Base-by-base conservation (phyloP, 768 basidiomycete species). In the Mycena galericulata region DNA sequence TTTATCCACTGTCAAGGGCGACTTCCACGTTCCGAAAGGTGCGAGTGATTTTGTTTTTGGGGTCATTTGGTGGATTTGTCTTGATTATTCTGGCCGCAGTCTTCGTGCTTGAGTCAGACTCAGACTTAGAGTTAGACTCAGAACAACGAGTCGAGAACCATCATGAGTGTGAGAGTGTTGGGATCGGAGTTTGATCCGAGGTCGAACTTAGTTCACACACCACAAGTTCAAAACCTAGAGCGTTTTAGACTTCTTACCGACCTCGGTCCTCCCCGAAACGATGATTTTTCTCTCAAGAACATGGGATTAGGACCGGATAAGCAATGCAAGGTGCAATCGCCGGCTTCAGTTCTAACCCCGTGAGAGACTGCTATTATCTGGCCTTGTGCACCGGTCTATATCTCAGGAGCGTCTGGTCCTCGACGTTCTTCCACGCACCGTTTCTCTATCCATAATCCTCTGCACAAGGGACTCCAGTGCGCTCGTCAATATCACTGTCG, bases 1-100 rank as follows among this genome's bases (percentile, higher is more conserved):
- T 34, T 81, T 78, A 45, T 88, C 86, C 22, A 87, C 79, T 2
- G 85, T 84, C 62, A 92, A 84, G 6, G 87, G 83, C 2, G 89
- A 89, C 6, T 79, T 76, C 90, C 91, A 92, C 24, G 85, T 86
- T 27, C 90, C 91, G 73, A 84, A 92, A 0, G 89, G 87, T 9
- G 88, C 87, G 47, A 38, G 17, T 20, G 24, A 65, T 61, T 62
- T 67, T 34, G 41, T 64, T 63, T 60, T 65, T 18, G 43, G 24
- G 17, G 15, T 34, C 47, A 65, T 65, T 30, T 58, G 43, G 27
- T 12, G 8, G n/a, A 29, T 17, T 32, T 10, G 20, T 26, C 43
- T 47, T 32, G 26, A 38, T 17, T 18, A 6, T 36, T 36, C 14
- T 36, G 6, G 34, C 8, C 8, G 34, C 34, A 36, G 34, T 36